Evolutionary conservation across 2,329 filamentous ascomycete genomes (phyloP).

Genomic region (Fusarium metavorans): DNA sequence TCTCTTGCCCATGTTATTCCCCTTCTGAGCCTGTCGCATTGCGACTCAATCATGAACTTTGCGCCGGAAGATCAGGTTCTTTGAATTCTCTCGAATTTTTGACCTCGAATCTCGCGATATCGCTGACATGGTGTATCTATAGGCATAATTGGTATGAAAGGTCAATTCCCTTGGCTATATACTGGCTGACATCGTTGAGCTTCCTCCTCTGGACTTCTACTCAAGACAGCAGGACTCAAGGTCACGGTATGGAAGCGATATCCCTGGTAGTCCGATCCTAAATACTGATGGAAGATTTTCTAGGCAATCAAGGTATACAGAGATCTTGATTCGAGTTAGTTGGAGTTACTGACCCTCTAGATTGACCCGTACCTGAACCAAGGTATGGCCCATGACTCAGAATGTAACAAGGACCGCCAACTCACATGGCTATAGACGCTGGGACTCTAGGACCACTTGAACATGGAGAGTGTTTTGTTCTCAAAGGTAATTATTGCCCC

Average conservation of each 20-base stretch:
- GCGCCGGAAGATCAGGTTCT: background rate
- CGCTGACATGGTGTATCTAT: background rate
- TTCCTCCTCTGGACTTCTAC: constrained; percentile 71
- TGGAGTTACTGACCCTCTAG: constrained; percentile 44
- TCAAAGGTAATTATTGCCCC: constrained; percentile 70
- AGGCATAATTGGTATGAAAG: constrained; percentile 6
- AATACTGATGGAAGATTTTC: too few species aligned
- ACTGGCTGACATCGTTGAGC: constrained; percentile 9
- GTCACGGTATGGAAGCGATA: constrained; percentile 56
- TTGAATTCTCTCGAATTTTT: background rate
- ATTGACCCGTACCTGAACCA: constrained; percentile 63
- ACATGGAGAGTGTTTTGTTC: constrained; percentile 90
- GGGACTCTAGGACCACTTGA: constrained; percentile 51
- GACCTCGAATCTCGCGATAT: background rate
- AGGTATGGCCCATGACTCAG: constrained; percentile 43
- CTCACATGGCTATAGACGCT: constrained; percentile 3
- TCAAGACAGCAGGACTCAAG: constrained; percentile 84
- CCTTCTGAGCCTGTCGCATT: background rate
- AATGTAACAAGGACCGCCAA: constrained; percentile 22
- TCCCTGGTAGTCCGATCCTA: background rate
- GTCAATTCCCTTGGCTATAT: background rate
- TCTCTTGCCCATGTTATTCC: background rate
- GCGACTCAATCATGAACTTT: constrained; percentile 1
- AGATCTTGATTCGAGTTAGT: background rate
- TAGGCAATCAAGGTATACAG: background rate